Percentiles rank a stretch among this genome's conserved stretches.
phyloP scores from a whole-genome alignment of 169 alveolate genomes.

The Perkinsus olseni region DNA sequence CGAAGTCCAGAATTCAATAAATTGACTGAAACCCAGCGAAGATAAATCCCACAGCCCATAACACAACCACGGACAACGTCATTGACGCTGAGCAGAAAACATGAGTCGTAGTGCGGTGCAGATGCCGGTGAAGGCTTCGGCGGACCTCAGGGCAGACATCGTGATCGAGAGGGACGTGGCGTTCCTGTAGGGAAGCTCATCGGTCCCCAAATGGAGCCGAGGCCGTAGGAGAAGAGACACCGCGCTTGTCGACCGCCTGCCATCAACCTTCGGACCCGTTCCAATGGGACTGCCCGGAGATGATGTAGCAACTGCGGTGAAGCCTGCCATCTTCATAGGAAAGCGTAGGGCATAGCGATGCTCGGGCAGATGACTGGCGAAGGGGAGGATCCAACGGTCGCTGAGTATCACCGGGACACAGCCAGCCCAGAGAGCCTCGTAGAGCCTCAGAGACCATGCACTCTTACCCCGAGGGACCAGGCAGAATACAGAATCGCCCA shows the following conservation, averaged over 20 bases:
- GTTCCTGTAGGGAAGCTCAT: neutral
- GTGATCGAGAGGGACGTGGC: neutral
- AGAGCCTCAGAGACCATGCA: conserved; percentile 27
- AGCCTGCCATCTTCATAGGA: neutral
- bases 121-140: neutral
- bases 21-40: neutral
- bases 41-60: neutral
- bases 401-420: conserved; percentile 30
- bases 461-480: conserved; percentile 34
- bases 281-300: neutral
- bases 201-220: neutral
- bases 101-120: neutral
- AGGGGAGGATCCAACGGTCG: conserved; percentile 16
- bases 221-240: neutral
- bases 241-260: neutral
- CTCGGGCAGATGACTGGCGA: neutral
- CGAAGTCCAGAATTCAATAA: neutral
- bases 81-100: neutral
- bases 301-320: neutral
- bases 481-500: conserved; percentile 13
- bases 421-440: conserved; percentile 18
- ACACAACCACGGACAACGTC: neutral
- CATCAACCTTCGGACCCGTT: neutral
- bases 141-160: neutral
- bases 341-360: neutral